Conservation (phyloP, 2,329 filamentous ascomycete species). For the Phaeophleospora eucalypticola region DNA sequence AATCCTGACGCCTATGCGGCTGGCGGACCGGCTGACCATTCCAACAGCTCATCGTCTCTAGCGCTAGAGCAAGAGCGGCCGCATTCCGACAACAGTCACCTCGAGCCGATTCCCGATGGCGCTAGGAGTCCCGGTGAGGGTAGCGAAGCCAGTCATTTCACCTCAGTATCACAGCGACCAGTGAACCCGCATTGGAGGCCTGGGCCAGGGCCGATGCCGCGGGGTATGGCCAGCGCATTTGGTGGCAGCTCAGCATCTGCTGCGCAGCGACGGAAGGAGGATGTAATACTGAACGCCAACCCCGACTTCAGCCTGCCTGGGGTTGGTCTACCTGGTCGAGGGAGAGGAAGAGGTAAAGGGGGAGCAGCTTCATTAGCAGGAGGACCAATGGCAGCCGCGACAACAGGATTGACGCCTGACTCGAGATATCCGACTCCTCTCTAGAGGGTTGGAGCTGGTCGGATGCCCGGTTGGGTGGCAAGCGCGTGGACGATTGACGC, state of each 20-base stretch:
- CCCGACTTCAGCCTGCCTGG: slow-evolving; percentile 77
- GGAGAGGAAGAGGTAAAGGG: slow-evolving; percentile 33
- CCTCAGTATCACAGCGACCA: slow-evolving; percentile 81
- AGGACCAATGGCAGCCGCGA: slow-evolving; percentile 10
- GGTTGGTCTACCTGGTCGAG: slow-evolving; percentile 32
- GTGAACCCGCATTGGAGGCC: slow-evolving; percentile 84
- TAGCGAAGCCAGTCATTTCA: slow-evolving; percentile 81
- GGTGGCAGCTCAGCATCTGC: slow-evolving; percentile 35
- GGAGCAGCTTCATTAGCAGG: slow-evolving; percentile 22
- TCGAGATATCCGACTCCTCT: slow-evolving; percentile 31
- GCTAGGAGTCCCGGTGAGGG: slow-evolving; percentile 58
- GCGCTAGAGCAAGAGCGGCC: slow-evolving; percentile 8
- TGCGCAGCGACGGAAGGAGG: slow-evolving; percentile 51
- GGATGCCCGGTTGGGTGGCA: background rate
- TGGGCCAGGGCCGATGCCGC: slow-evolving; percentile 36
- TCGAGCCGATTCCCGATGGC: slow-evolving; percentile 62
- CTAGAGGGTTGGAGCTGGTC: slow-evolving; percentile 1
- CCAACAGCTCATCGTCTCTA: slow-evolving; percentile 17
- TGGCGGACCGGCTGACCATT: slow-evolving; percentile 12
- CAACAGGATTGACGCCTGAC: slow-evolving; percentile 26
- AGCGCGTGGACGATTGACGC: slow-evolving; percentile 1
- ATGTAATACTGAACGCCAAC: slow-evolving; percentile 72
- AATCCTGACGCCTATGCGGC: slow-evolving; percentile 9
- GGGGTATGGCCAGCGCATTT: slow-evolving; percentile 9
- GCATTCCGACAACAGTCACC: slow-evolving; percentile 22